phyloP scores from a whole-genome alignment of 306 rosid species.

The Vigna reflexopilosa region DNA sequence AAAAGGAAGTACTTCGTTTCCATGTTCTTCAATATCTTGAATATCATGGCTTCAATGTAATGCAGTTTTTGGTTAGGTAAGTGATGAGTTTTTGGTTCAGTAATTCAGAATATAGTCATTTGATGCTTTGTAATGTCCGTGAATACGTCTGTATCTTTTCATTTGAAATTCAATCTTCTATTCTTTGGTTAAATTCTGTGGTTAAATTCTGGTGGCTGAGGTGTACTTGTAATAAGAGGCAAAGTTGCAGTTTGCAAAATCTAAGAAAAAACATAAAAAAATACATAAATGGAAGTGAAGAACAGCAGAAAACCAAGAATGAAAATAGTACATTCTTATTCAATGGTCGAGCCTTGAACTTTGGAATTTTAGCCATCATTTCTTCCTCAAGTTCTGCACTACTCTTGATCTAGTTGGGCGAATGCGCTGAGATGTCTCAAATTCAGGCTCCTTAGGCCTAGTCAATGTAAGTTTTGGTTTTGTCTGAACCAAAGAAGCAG shows the following conservation, averaged over 20 bases:
- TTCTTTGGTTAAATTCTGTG: constrained; percentile 66
- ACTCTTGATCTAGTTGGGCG: constrained; percentile 84
- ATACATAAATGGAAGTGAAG: background rate
- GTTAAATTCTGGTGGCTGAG: constrained; percentile 79
- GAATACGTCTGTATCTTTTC: background rate
- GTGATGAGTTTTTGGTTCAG: too few relatives aligned
- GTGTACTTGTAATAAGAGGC: constrained; percentile 71
- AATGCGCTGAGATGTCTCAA: constrained; percentile 87
- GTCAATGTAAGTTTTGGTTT: constrained; percentile 91
- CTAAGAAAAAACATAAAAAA: constrained; percentile 39
- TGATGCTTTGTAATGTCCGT: too few relatives aligned
- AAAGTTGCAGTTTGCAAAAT: constrained; percentile 79
- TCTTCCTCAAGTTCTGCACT: constrained; percentile 96
- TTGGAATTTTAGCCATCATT: constrained; percentile 97
- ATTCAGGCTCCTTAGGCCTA: constrained; percentile 77
- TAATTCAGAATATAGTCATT: constrained; percentile 1
- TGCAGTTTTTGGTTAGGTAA: too few relatives aligned
- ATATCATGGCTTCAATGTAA: too few relatives aligned
- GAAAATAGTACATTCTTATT: constrained; percentile 76
- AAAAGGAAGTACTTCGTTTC: too few relatives aligned
- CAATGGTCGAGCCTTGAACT: constrained; percentile 82
- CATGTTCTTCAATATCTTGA: too few relatives aligned
- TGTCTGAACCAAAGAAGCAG: constrained; percentile 51
- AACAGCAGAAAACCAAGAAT: too few relatives aligned
- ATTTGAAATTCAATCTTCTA: background rate